Evolutionary conservation across 2,329 filamentous ascomycete species (phyloP).

Genomic region (Cladosporium sp.): DNA sequence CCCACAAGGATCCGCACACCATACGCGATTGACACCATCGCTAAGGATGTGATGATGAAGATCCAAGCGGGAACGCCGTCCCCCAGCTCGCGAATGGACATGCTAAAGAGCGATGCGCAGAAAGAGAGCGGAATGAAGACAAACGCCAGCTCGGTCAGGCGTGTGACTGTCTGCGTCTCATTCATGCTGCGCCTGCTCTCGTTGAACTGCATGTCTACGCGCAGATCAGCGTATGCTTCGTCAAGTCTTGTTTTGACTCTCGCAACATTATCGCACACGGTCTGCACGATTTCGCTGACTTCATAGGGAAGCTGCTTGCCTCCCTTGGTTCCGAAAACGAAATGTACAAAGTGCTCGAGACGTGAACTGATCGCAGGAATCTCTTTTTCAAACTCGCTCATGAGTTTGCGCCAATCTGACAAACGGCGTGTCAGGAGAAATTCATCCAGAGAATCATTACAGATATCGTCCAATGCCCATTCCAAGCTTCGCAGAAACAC

Average conservation of each 20-base stretch:
- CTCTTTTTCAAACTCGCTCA: constrained; percentile 21
- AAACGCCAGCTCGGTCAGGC: constrained; percentile 38
- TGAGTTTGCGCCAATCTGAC: constrained; percentile 20
- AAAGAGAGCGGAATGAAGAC: constrained; percentile 37
- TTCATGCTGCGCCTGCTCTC: constrained; percentile 34
- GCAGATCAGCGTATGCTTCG: constrained; percentile 34
- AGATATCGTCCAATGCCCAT: constrained; percentile 19
- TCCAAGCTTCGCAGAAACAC: constrained; percentile 20
- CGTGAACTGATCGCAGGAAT: constrained; percentile 18
- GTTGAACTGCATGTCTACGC: constrained; percentile 39
- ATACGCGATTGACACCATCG: constrained; percentile 19
- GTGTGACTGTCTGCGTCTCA: constrained; percentile 35
- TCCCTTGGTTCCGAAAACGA: constrained; percentile 5
- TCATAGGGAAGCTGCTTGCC: not conserved
- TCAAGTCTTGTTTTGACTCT: constrained; percentile 19
- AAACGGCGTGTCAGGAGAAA: constrained; percentile 20
- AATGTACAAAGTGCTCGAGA: constrained; percentile 18
- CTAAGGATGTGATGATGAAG: constrained; percentile 21
- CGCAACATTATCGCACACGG: not conserved
- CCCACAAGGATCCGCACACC: constrained; percentile 17
- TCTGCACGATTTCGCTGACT: constrained; percentile 15
- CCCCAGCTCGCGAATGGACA: constrained; percentile 32
- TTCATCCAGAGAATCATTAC: constrained; percentile 23
- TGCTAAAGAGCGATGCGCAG: constrained; percentile 34
- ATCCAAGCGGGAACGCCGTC: constrained; percentile 23